A percentile compares a stretch with the other conserved stretches of the same genome.
Conservation (phyloP, 2,329 filamentous ascomycete species). For the Fusarium sp. region DNA sequence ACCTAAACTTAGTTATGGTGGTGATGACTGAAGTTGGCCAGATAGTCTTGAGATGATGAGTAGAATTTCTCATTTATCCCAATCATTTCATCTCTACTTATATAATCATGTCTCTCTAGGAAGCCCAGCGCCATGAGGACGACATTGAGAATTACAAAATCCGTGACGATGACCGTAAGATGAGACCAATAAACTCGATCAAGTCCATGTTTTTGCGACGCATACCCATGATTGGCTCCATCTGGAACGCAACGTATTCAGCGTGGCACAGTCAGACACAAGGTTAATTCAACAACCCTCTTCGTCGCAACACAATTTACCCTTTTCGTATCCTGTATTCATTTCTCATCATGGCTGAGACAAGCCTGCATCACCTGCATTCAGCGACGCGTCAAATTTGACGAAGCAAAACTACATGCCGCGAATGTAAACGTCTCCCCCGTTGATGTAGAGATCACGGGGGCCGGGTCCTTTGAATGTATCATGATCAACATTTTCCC, state of each 20-base stretch:
- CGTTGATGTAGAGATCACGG: background rate
- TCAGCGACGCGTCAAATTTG: background rate
- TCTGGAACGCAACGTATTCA: background rate
- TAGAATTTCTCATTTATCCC: background rate
- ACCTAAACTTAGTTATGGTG: background rate
- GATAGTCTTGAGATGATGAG: background rate
- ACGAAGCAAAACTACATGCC: background rate
- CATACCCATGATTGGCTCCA: background rate
- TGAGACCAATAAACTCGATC: background rate
- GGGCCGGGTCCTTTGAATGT: background rate
- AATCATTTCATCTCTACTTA: background rate
- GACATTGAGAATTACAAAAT: background rate
- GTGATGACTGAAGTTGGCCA: background rate
- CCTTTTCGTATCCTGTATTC: background rate
- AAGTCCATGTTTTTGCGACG: background rate
- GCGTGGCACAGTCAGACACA: background rate
- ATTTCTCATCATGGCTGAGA: background rate
- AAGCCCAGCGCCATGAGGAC: background rate
- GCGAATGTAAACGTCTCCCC: background rate
- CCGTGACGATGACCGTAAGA: background rate
- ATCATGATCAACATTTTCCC: background rate
- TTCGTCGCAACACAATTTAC: background rate
- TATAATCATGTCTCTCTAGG: background rate
- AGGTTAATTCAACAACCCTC: background rate
- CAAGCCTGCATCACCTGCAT: background rate